A percentile compares a stretch with the other conserved stretches of the same genome.
phyloP scores from a whole-genome alignment of 352 stramenopile genomes.

The Vaucheria bursata region DNA sequence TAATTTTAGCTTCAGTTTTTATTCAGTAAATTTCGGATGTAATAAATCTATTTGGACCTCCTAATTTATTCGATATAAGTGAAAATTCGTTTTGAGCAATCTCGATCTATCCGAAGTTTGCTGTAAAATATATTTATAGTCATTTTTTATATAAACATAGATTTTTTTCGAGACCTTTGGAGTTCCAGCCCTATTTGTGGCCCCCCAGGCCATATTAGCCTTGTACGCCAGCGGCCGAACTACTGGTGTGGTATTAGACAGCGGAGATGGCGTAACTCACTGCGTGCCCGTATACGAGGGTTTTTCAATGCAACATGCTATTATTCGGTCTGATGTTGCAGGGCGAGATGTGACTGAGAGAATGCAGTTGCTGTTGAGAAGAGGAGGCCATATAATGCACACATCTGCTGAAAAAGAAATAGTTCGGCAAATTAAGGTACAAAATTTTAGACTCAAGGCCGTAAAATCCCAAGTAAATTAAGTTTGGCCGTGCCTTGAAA shows the following conservation, averaged over 20 bases:
- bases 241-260: constrained; percentile 87
- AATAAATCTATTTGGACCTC: too few species aligned
- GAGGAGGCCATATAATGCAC: constrained; percentile 57
- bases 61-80: too few species aligned
- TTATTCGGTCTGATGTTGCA: constrained; percentile 81
- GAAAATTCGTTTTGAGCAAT: too few species aligned
- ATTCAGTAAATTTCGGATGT: too few species aligned
- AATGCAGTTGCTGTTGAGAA: constrained; percentile 67
- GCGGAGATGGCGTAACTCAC: constrained; percentile 79
- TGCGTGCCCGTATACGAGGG: constrained; percentile 95
- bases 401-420: constrained; percentile 65
- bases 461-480: too few species aligned
- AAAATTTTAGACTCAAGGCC: too few species aligned
- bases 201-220: constrained; percentile 73
- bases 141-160: constrained; percentile 73
- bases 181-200: constrained; percentile 76
- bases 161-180: constrained; percentile 86
- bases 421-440: constrained; percentile 31
- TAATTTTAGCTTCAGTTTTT: too few species aligned
- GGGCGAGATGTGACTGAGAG: constrained; percentile 85
- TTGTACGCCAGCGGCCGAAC: constrained; percentile 87
- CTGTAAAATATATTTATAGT: too few species aligned
- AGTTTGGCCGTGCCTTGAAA: too few species aligned
- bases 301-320: constrained; percentile 82
- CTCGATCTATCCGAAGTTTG: too few species aligned